Conservation (phyloP, 108 stramenopile genomes). For the Epithemia pelagica region DNA sequence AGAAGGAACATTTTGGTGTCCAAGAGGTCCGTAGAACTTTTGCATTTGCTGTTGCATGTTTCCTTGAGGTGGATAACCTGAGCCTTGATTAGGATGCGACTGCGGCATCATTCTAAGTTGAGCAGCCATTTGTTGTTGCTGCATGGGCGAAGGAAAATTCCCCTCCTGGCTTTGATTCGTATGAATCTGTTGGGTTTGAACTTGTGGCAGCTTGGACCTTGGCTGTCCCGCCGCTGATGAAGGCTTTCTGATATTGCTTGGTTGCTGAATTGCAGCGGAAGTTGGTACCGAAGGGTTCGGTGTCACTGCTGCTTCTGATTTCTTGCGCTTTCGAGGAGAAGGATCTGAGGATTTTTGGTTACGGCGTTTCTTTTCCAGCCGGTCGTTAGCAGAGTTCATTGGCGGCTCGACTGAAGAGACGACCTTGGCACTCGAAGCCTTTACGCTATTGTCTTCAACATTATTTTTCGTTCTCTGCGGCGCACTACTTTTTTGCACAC, state of each 20-base stretch:
- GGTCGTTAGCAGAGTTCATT: neutral
- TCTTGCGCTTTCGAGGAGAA: neutral
- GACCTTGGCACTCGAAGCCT: constrained; percentile 12
- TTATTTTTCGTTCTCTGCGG: neutral
- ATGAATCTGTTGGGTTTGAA: constrained; percentile 12
- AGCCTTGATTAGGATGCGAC: neutral
- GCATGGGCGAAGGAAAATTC: constrained; percentile 9
- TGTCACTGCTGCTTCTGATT: neutral
- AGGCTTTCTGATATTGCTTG: neutral
- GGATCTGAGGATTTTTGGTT: constrained; percentile 10
- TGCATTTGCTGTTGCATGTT: constrained; percentile 4
- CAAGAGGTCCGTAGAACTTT: neutral
- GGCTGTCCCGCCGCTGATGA: constrained; percentile 5
- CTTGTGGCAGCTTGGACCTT: constrained; percentile 10
- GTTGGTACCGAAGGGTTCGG: neutral
- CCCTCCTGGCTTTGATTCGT: constrained; percentile 2
- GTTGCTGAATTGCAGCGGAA: constrained; percentile 1
- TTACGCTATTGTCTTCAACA: constrained; percentile 1
- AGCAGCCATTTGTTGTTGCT: constrained; percentile 11
- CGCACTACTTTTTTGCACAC: neutral
- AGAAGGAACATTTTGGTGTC: neutral
- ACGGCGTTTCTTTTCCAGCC: constrained; percentile 1
- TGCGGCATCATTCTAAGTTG: constrained; percentile 27
- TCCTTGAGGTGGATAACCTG: neutral
- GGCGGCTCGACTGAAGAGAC: neutral